Percentiles rank a stretch among this genome's conserved stretches.
Evolutionary conservation across 164 flowering plant species (phyloP).

Genomic region (Liriodendron chinense): DNA sequence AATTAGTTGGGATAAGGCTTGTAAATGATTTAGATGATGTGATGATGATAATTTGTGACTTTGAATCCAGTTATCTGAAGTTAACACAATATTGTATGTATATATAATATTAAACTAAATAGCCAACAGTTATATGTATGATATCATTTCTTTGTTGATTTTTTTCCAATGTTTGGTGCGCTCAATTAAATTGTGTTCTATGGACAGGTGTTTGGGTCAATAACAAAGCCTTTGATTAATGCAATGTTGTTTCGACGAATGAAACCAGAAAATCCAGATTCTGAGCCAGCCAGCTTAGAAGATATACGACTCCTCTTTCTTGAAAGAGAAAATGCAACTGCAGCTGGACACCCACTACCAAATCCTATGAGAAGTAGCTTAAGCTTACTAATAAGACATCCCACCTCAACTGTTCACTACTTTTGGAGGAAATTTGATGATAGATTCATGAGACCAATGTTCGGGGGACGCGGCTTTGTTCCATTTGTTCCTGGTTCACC

Average conservation of each 20-base stretch:
- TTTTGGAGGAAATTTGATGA: conserved; percentile 85
- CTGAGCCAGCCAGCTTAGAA: conserved; percentile 47
- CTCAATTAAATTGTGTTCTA: neutral
- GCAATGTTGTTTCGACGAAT: conserved; percentile 32
- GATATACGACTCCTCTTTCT: conserved; percentile 44
- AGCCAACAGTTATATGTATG: too few relatives aligned
- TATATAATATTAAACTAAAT: too few relatives aligned
- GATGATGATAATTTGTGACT: too few relatives aligned
- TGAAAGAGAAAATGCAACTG: conserved; percentile 35
- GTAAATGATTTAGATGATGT: too few relatives aligned
- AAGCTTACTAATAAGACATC: conserved; percentile 47
- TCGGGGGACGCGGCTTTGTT: conserved; percentile 76
- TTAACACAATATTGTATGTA: too few relatives aligned
- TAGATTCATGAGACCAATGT: conserved; percentile 70
- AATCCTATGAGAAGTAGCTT: conserved; percentile 33
- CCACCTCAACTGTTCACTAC: conserved; percentile 65
- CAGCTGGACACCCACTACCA: conserved; percentile 10
- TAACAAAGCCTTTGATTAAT: conserved; percentile 63
- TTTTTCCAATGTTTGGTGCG: too few relatives aligned
- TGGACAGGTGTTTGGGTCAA: conserved; percentile 63
- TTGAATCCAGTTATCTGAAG: too few relatives aligned
- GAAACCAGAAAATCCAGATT: conserved; percentile 25
- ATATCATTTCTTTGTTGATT: too few relatives aligned
- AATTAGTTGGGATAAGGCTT: too few relatives aligned
- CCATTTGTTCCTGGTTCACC: conserved; percentile 59